phyloP scores from a whole-genome alignment of 2,329 filamentous ascomycete genomes.

The Aspergillus pseudoglaucus region DNA sequence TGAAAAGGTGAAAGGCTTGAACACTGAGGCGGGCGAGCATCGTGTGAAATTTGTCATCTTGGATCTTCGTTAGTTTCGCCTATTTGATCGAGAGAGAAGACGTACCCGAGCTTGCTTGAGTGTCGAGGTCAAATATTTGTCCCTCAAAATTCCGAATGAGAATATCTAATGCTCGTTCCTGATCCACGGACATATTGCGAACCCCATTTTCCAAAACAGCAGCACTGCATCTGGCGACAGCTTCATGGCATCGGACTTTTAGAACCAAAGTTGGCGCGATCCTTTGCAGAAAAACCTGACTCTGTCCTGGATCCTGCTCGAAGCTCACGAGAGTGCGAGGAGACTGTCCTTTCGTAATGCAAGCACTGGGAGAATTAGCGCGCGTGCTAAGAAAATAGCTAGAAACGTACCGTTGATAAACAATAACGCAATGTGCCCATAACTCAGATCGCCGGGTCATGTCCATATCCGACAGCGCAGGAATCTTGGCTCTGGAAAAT shows the following conservation, averaged over 20 bases:
- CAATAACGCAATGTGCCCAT: conserved; percentile 36
- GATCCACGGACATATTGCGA: conserved; percentile 30
- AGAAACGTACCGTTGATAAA: conserved; percentile 31
- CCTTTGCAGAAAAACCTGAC: conserved; percentile 27
- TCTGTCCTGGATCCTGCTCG: conserved; percentile 30
- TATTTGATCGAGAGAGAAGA: conserved; percentile 2
- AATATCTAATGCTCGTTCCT: conserved; percentile 33
- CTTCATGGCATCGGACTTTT: conserved; percentile 33
- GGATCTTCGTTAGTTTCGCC: conserved; percentile 13
- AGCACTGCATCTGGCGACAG: conserved; percentile 30
- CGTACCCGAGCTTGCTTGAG: conserved; percentile 26
- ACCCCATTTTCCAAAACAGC: conserved; percentile 34
- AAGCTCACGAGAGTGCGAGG: conserved; percentile 28
- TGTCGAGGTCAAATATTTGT: conserved; percentile 31
- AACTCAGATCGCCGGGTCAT: conserved; percentile 32
- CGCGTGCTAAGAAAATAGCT: neutral
- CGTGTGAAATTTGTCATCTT: conserved; percentile 25
- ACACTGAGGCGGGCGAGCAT: conserved; percentile 26
- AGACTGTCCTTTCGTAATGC: conserved; percentile 32
- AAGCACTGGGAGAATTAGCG: conserved; percentile 22
- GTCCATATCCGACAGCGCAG: conserved; percentile 26
- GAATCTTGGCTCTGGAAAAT: conserved; percentile 30
- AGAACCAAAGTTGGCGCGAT: conserved; percentile 29
- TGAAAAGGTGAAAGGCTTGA: conserved; percentile 32
- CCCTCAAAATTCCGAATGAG: conserved; percentile 31